Evolutionary conservation across 495 filamentous ascomycete genomes (phyloP).

Genomic region (Penicillium longicatenatum): DNA sequence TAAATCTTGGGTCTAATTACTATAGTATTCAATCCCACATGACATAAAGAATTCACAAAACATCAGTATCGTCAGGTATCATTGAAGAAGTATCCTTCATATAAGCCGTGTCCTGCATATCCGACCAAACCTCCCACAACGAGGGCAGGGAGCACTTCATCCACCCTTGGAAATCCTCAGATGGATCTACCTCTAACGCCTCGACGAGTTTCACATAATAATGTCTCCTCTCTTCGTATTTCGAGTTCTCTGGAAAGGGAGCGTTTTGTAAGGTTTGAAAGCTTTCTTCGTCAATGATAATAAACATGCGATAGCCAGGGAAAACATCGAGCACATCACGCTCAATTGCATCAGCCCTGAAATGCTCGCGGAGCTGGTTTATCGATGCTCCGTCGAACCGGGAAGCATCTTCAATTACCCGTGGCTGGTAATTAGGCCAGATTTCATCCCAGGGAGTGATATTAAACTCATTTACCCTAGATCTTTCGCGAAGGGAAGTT

Average conservation of each 20-base stretch:
- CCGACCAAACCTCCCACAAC: constrained; percentile 16
- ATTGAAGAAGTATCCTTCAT: constrained; percentile 13
- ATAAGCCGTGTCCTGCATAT: constrained; percentile 15
- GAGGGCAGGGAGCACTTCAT: constrained; percentile 16
- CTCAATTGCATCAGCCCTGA: constrained; percentile 9
- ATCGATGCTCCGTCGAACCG: constrained; percentile 20
- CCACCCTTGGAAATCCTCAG: constrained; percentile 4
- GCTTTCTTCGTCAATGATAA: constrained; percentile 19
- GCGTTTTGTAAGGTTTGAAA: constrained; percentile 13
- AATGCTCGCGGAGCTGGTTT: constrained; percentile 19
- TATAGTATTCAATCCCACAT: constrained; percentile 10
- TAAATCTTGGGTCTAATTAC: constrained; percentile 9
- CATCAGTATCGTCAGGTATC: constrained; percentile 14
- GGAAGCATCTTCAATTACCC: constrained; percentile 20
- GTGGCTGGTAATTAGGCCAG: constrained; percentile 13
- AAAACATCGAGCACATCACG: constrained; percentile 10
- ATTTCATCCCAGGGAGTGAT: constrained; percentile 17
- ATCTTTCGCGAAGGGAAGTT: background rate
- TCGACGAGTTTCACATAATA: constrained; percentile 20
- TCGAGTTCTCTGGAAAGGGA: constrained; percentile 2
- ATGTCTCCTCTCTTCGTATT: background rate
- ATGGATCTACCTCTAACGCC: constrained; percentile 13
- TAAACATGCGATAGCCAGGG: constrained; percentile 19
- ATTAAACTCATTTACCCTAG: constrained; percentile 9
- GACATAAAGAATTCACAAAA: constrained; percentile 10